Conservation (phyloP, 192 early-diverging fungal genomes). For the Coemansia sp. region DNA sequence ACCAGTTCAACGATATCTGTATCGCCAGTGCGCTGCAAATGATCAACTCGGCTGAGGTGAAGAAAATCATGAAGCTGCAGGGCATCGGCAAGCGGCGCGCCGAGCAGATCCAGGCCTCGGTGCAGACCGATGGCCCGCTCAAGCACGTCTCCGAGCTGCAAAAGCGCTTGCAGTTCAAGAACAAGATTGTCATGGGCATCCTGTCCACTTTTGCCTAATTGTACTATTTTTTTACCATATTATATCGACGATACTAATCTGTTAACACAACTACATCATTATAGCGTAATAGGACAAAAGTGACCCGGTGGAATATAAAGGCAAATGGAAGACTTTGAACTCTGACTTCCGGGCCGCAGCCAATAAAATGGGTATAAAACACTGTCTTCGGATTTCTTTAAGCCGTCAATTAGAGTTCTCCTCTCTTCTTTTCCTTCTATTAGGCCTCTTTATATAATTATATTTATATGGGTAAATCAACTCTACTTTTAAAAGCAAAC, state of each 20-base stretch:
- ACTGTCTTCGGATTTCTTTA: too few species aligned
- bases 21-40: slow-evolving; percentile 54
- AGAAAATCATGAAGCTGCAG: slow-evolving; percentile 55
- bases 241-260: background rate
- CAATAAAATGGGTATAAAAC: too few species aligned
- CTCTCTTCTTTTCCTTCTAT: too few species aligned
- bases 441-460: too few species aligned
- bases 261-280: background rate
- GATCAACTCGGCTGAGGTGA: slow-evolving; percentile 56
- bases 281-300: too few species aligned
- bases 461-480: background rate
- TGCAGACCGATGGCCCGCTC: slow-evolving; percentile 45
- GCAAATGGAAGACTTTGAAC: too few species aligned
- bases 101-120: slow-evolving; percentile 53
- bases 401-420: too few species aligned
- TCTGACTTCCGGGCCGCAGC: too few species aligned
- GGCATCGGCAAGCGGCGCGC: slow-evolving; percentile 62
- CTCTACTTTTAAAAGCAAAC: background rate
- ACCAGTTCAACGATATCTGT: slow-evolving; percentile 39
- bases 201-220: slow-evolving; percentile 45
- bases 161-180: slow-evolving; percentile 39
- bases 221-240: background rate
- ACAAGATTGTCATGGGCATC: slow-evolving; percentile 46
- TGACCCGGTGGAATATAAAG: too few species aligned
- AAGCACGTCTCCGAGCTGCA: slow-evolving; percentile 38